Evolutionary conservation across 2,329 filamentous ascomycete species (phyloP), one percentile per base, ranked within the genome.

Genomic region (Beauveria australis): DNA sequence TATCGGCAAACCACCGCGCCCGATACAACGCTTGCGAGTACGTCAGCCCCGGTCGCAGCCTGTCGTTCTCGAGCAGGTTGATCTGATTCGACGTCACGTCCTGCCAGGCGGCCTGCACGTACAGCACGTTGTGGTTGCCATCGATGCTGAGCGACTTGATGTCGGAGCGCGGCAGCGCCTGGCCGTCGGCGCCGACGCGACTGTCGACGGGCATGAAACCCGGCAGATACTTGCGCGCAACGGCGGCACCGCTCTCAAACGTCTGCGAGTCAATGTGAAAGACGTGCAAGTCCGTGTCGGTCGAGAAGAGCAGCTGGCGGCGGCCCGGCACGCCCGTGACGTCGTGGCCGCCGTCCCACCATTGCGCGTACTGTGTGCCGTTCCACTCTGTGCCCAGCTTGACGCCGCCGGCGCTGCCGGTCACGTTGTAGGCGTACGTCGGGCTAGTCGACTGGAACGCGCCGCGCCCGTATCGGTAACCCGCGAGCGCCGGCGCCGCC

Each of bases 241-340:
- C 59, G 16, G 30, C 5, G 19, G 19, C 22, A 12, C 59, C 59
- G 51, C 44, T 48, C 19, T 19, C 37, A 44, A 60, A 54, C 12
- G 59, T 60, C 59, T 60, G 51, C 22, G 59, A 54, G 43, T 16
- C 59, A 3, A 60, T 60, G n/a, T 60, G 52, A 14, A 60, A 60
- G 18, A 60, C 51, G 59, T 60, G 52, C 28, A 60, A 30, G 28
- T 60, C 59, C 16, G 43, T 51, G 46, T 55, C 59, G 46, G 43
- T 60, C 7, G 59, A 54, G 28, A 60, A 22, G 7, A 60, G 43
- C 33, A 60, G 59, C 59, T 60, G 43, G 18, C 52, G 51, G 6
- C 52, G 51, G 33, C 52, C 59, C 1, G 59, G 59, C 3, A 60
- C 24, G 59, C 51, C 51, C n/a, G 44, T 48, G 24, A 60, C 22